Percentiles rank a stretch among this genome's conserved stretches.
Evolutionary conservation across 2,329 filamentous ascomycete genomes (phyloP).

Genomic region (Fusarium sp.): DNA sequence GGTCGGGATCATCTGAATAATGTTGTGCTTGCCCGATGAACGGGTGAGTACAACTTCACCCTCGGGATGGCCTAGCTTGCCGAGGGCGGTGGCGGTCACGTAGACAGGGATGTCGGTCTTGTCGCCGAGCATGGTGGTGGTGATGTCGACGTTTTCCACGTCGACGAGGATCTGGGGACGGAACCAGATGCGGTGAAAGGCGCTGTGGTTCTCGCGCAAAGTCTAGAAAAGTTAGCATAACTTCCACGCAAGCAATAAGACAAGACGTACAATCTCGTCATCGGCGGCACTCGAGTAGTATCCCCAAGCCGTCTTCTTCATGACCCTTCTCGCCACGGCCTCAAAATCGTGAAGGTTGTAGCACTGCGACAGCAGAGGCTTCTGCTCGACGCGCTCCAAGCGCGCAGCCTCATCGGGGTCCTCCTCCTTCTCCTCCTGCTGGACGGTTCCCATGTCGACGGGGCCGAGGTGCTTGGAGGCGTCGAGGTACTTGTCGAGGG

Average conservation of each 20-base stretch:
- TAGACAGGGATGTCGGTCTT: conserved; percentile 91
- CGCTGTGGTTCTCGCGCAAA: conserved; percentile 92
- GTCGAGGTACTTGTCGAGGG: conserved; percentile 85
- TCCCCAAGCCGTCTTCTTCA: conserved; percentile 97
- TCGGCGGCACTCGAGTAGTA: conserved; percentile 93
- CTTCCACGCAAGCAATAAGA: background rate
- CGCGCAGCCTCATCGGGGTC: conserved; percentile 70
- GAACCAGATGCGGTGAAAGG: conserved; percentile 98
- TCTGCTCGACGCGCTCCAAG: conserved; percentile 77
- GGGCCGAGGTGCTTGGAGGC: conserved; percentile 87
- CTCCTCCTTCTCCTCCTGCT: conserved; percentile 77
- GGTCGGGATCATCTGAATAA: conserved; percentile 98
- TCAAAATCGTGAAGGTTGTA: conserved; percentile 98
- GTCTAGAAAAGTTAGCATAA: conserved; percentile 66
- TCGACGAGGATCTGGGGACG: conserved; percentile 89
- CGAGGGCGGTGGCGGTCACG: conserved; percentile 93
- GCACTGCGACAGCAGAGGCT: conserved; percentile 86
- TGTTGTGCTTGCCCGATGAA: conserved; percentile 85
- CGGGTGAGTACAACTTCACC: conserved; percentile 92
- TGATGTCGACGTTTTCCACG: conserved; percentile 87
- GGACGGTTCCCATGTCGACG: conserved; percentile 88
- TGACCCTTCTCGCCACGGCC: conserved; percentile 86
- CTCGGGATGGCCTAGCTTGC: conserved; percentile 93
- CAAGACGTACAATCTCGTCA: conserved; percentile 55
- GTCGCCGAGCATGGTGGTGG: conserved; percentile 93